Evolutionary conservation across 192 early-diverging fungal genomes (phyloP), one percentile per base, ranked within the genome.

Genomic region (Kappamyces sp.): DNA sequence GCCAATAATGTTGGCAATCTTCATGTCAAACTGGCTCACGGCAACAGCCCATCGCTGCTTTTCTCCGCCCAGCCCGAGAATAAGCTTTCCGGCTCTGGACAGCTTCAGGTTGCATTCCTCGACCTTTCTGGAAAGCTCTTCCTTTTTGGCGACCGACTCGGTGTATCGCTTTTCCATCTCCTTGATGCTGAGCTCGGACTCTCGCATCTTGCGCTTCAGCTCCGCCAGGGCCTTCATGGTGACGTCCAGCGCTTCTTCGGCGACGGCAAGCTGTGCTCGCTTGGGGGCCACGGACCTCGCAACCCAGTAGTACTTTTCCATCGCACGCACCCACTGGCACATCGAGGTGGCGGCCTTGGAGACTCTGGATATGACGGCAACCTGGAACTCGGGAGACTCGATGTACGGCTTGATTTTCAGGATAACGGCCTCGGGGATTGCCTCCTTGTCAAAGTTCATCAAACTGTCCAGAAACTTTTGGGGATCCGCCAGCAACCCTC

Each of bases 301-400:
- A 2, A 83, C 77, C 68, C 77, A 77, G 63, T 83, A 78, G 62
- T 83, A 83, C 46, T 79, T 79, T 63, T 83, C 81, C 79, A 83
- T 83, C 1, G 81, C 81, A 54, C 79, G 62, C 9, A 83, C 81
- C 81, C 81, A 83, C 34, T 70, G 76, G 48, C 81, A 83, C 77
- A 83, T 77, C 6, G 78, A 81, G 2, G 78, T 81, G 15, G 78
- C 78, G 9, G 78, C 78, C 57, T 75, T 81, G 4, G 78, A 81
- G 3, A 81, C 78, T 31, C 78, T 59, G 12, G 74, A 68, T 43
- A 81, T 81, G 42, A 76, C 81, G 50, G 66, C 68, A 1, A 79
- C 77, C 62, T 50, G 66, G 65, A 83, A 83, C 34, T 83, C 81
- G n/a, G 79, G 80, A 5, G 76, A 79, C 47, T 81, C 79, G 48